These are phyloP conservation scores for sorghum (Sorghum bicolor) DNA, from an alignment of 176 grass and related monocot genomes.

Conservation along the genomic window Sorghum_bicolor_NCBIv3 NC_012870.2:69751001-69751500, in stretches of 20 bases:
- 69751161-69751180: background rate
- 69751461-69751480: background rate
- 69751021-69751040: background rate
- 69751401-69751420: background rate
- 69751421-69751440: background rate
- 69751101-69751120: background rate
- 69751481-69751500: no score
- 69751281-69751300: background rate
- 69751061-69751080: background rate
- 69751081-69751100: background rate
- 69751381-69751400: background rate
- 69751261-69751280: background rate
- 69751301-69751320: background rate
- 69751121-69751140: background rate
- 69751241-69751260: background rate
- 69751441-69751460: background rate
- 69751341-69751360: no score
- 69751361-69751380: no score
- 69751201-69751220: background rate
- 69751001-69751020: slow-evolving; percentile 3
- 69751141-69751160: background rate
- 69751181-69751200: background rate
- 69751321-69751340: background rate
- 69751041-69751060: background rate
- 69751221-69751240: background rate